Conservation (phyloP, 2,329 filamentous ascomycete genomes). For the Massarina eburnea region DNA sequence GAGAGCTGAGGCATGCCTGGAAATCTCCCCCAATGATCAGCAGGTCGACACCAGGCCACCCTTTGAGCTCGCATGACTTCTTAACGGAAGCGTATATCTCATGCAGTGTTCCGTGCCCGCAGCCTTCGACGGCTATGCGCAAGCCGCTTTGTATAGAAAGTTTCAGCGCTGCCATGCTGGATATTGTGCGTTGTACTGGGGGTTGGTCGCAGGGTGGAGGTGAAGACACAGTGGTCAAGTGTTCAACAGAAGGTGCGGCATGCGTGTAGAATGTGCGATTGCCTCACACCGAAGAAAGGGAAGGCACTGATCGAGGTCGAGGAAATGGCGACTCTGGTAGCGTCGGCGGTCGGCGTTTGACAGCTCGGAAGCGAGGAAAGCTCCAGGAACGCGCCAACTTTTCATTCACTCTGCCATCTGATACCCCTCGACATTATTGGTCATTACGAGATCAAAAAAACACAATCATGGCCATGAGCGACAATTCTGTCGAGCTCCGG, state of each 20-base stretch:
- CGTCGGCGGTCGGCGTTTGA: slow-evolving; percentile 25
- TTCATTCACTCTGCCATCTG: neutral
- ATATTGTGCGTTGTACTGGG: neutral
- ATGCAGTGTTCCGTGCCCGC: slow-evolving; percentile 88
- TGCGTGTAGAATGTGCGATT: neutral
- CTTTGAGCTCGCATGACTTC: slow-evolving; percentile 67
- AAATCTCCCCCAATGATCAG: slow-evolving; percentile 97
- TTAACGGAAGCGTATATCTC: slow-evolving; percentile 84
- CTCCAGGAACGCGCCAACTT: neutral
- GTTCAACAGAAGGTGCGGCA: neutral
- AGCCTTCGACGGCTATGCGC: slow-evolving; percentile 83
- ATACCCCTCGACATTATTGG: slow-evolving; percentile 2
- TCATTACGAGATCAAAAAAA: slow-evolving; percentile 10
- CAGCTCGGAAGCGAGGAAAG: slow-evolving; percentile 4
- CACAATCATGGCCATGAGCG: slow-evolving; percentile 20
- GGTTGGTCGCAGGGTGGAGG: neutral
- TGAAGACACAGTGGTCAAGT: neutral
- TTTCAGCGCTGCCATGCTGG: slow-evolving; percentile 27
- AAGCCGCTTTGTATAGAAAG: slow-evolving; percentile 44
- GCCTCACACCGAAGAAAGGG: neutral
- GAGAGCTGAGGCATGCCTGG: slow-evolving; percentile 58
- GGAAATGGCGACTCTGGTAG: slow-evolving; percentile 11
- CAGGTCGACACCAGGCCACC: slow-evolving; percentile 81
- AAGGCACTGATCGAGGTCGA: neutral
- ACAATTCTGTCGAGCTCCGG: slow-evolving; percentile 20